Base-by-base conservation (phyloP, 75 land plant genomes). In the Adiantum capillusveneris region DNA sequence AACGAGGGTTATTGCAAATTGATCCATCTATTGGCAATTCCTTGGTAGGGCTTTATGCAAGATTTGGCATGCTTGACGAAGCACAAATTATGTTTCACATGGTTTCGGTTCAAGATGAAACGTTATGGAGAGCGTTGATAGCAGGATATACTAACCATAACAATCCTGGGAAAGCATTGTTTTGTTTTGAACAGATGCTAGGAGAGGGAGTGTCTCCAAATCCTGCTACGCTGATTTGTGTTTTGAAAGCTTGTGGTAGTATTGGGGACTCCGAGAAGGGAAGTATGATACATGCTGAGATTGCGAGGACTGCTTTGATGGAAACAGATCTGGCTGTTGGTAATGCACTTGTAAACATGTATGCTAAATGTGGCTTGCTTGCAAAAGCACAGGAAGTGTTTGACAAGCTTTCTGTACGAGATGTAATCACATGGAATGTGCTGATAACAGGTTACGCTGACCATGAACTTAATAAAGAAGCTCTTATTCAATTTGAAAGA, bases 51-150 rank as follows among this genome's bases (percentile, higher is more conserved):
- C 6, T 24, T 27, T 55, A 55, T 55, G 57, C 57, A 27, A 55
- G 24, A 55, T 16, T 27, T 6, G 57, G 57, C 57, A 28, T 30
- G 31, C 21, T 55, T 55, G 57, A 55, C 2, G 57, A 55, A 30
- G 57, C 50, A 46, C 14, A 14, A 3, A 46, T 6, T 18, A 21
- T 83, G 22, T 75, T 83, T 45, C 21, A 59, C 44, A 44, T 20
- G 25, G 9, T 59, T 31, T 16, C n/a, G 11, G 31, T 59, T 44
- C 28, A 51, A 62, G 81, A 83, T 59, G 18, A 58, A 24, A 64
- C 75, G 0, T 53, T 76, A 25, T 83, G 78, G 75, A 79, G 72
- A 31, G 70, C 69, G 0, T 25, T 83, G 28, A 72, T 79, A 31
- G 56, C 39, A 24, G 66, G 73, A 44, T 57, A 67, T 25, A 62